phyloP scores from a whole-genome alignment of 2,329 filamentous ascomycete genomes.

The Phialemoniopsis sp. region DNA sequence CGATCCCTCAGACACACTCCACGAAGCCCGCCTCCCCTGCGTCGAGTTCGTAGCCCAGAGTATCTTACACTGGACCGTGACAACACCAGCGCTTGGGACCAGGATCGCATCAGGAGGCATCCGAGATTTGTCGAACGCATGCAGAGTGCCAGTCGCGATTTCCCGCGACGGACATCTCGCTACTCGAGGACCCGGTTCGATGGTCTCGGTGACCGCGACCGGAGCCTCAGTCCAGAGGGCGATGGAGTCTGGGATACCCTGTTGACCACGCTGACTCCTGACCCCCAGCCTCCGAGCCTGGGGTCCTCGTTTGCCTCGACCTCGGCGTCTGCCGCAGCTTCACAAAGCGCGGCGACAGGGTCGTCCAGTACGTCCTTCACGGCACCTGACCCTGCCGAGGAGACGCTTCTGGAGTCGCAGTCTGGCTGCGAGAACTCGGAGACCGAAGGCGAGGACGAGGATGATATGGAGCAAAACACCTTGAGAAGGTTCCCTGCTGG shows the following conservation, averaged over 20 bases:
- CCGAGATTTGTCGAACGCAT: too few species aligned
- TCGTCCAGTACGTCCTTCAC: constrained; percentile 45
- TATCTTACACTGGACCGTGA: too few species aligned
- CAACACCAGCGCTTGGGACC: too few species aligned
- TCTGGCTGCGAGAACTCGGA: constrained; percentile 53
- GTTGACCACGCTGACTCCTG: constrained; percentile 73
- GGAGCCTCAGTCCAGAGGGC: constrained; percentile 72
- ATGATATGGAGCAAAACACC: constrained; percentile 17
- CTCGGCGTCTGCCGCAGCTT: constrained; percentile 37
- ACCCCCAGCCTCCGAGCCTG: constrained; percentile 74
- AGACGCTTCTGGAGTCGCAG: constrained; percentile 32
- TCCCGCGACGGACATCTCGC: constrained; percentile 3
- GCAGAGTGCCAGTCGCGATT: too few species aligned
- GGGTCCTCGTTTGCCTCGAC: constrained; percentile 79
- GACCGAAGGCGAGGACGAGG: constrained; percentile 45
- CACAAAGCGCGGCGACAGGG: constrained; percentile 32
- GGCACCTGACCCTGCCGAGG: constrained; percentile 30
- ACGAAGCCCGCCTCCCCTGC: too few species aligned
- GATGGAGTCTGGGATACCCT: constrained; percentile 75
- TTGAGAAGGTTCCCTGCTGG: constrained; percentile 11
- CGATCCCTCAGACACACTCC: too few species aligned
- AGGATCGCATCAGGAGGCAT: constrained; percentile 1
- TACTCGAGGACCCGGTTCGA: constrained; percentile 37
- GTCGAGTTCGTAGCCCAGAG: too few species aligned
- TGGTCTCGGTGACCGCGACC: constrained; percentile 78